These are phyloP conservation scores for Chalciporus piperatus DNA, from an alignment of 768 basidiomycete species.

Conservation along the genomic window DNA sequence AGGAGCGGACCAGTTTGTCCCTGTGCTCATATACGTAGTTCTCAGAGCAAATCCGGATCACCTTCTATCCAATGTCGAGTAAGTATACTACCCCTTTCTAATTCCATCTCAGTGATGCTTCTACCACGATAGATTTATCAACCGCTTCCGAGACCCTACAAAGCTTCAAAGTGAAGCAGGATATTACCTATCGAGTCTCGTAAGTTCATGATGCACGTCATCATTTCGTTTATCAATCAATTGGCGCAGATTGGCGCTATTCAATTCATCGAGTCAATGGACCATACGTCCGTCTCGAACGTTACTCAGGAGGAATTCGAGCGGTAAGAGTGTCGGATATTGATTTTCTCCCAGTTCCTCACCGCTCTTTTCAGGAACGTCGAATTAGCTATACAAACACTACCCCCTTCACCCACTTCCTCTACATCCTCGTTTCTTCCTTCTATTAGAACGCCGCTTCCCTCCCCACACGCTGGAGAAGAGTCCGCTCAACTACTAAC, in stretches of 20 bases:
- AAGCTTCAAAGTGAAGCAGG: constrained; percentile 95
- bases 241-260: constrained; percentile 83
- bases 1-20: constrained; percentile 93
- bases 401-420: constrained; percentile 36
- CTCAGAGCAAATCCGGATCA: constrained; percentile 93
- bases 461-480: constrained; percentile 69
- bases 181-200: constrained; percentile 94
- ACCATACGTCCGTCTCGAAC: constrained; percentile 89
- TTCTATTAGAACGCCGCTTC: constrained; percentile 31
- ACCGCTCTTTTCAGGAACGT: constrained; percentile 43
- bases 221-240: constrained; percentile 5
- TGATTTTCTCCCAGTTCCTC: constrained; percentile 3
- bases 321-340: constrained; percentile 39
- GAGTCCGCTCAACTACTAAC: constrained; percentile 84
- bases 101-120: not conserved
- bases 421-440: constrained; percentile 37
- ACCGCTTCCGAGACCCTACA: constrained; percentile 84
- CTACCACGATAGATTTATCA: constrained; percentile 71
- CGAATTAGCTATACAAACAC: constrained; percentile 54
- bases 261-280: constrained; percentile 98
- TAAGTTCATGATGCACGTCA: constrained; percentile 35
- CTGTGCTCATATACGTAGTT: constrained; percentile 91
- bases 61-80: constrained; percentile 95
- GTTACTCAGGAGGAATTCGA: constrained; percentile 95
- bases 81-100: constrained; percentile 23